Percentiles rank a stretch among this genome's conserved stretches.
phyloP scores from a whole-genome alignment of 306 rosid genomes.

The Pterocarpus macrocarpus region DNA sequence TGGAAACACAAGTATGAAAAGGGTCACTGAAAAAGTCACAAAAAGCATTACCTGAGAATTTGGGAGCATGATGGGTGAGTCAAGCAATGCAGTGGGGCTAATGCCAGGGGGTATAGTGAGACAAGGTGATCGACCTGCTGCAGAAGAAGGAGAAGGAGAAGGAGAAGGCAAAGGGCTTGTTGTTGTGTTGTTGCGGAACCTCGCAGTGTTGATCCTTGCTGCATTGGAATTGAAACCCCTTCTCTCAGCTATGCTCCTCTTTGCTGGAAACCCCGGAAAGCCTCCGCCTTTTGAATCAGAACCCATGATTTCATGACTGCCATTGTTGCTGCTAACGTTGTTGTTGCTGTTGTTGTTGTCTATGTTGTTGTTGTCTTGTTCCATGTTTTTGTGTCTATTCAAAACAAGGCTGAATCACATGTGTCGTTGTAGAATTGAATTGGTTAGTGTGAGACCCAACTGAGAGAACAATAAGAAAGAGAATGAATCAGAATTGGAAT shows the following conservation, averaged over 20 bases:
- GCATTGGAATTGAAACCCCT: conserved; percentile 69
- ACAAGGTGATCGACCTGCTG: conserved; percentile 58
- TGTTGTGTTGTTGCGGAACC: conserved; percentile 42
- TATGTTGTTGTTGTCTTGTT: neutral
- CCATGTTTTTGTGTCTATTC: conserved; percentile 17
- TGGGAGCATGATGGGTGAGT: conserved; percentile 78
- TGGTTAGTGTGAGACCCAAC: neutral
- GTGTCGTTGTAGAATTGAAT: neutral
- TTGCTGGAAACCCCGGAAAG: conserved; percentile 12
- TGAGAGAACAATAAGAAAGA: neutral
- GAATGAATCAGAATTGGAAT: neutral
- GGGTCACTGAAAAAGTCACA: neutral
- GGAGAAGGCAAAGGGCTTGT: conserved; percentile 44
- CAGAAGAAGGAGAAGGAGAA: conserved; percentile 51
- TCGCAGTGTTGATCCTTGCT: conserved; percentile 59
- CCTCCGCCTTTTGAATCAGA: neutral
- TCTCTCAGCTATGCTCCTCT: conserved; percentile 69
- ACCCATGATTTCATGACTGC: neutral
- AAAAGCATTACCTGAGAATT: conserved; percentile 66
- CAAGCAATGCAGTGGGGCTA: conserved; percentile 81
- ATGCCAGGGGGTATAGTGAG: conserved; percentile 76
- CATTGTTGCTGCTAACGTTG: neutral
- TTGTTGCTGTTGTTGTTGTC: neutral
- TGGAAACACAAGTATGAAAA: neutral
- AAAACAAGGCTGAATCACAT: neutral